Conservation (phyloP, 176 grass and related monocot species). For the Elaeis guineensis region DNA sequence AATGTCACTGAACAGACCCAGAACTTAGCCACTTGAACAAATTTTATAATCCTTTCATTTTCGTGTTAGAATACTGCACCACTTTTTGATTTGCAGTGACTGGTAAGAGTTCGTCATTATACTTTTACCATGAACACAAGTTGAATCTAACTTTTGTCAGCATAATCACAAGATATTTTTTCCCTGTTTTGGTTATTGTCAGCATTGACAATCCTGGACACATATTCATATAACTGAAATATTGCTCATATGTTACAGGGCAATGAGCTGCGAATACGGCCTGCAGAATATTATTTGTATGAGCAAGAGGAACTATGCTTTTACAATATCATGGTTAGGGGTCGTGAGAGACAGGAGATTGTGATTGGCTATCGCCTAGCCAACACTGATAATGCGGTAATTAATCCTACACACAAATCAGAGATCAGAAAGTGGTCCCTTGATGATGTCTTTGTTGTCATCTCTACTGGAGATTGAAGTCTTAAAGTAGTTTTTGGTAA, state of each 20-base stretch:
- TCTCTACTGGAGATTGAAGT: constrained; percentile 61
- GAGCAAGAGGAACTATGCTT: constrained; percentile 95
- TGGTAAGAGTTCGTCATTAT: no score
- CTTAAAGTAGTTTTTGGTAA: background rate
- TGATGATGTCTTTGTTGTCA: constrained; percentile 95
- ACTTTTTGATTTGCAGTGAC: no score
- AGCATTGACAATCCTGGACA: no score
- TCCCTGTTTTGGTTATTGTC: no score
- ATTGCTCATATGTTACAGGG: constrained; percentile 41
- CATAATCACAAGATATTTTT: no score
- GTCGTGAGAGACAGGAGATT: constrained; percentile 66
- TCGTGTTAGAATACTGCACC: no score
- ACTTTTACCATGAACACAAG: no score
- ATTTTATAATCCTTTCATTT: no score
- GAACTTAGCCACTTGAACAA: no score
- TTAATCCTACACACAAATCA: constrained; percentile 68
- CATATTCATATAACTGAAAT: background rate
- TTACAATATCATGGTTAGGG: constrained; percentile 90
- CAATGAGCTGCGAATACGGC: constrained; percentile 83
- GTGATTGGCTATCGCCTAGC: constrained; percentile 86
- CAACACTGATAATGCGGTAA: constrained; percentile 66
- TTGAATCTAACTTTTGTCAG: no score
- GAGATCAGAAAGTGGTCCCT: constrained; percentile 84
- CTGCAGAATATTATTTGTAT: constrained; percentile 88
- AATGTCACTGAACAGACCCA: no score